A percentile compares a stretch with the other conserved stretches of the same genome.
These are phyloP conservation scores for Sporobolus alterniflorus DNA, from an alignment of 202 grass and related monocot genomes.

Conservation along the genomic window DNA sequence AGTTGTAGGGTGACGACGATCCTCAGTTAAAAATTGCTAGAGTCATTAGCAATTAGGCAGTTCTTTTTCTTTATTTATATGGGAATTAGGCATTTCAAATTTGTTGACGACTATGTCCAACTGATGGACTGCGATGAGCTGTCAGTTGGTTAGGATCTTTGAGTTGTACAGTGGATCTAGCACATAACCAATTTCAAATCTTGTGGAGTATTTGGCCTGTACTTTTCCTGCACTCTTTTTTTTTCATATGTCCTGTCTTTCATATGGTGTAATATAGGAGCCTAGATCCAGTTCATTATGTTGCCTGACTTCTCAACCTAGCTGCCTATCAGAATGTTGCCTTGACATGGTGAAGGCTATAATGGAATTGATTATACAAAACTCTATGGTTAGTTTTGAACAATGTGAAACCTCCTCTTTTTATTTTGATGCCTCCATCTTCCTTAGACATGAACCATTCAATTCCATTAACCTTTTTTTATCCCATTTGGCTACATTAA, in stretches of 20 bases:
- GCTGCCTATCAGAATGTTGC: not conserved
- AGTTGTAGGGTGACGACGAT: not conserved
- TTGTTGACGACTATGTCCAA: not conserved
- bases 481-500: constrained; percentile 19
- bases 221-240: not conserved
- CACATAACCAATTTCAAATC: not conserved
- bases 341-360: not conserved
- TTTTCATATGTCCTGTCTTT: not conserved
- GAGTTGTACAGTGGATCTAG: constrained; percentile 13
- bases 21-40: no score
- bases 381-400: constrained; percentile 23
- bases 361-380: not conserved
- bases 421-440: constrained; percentile 29
- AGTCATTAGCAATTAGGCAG: not conserved
- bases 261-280: no score
- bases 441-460: not conserved
- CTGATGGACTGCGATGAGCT: constrained; percentile 16
- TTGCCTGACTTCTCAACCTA: constrained; percentile 10
- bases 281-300: not conserved
- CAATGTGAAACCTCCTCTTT: constrained; percentile 33
- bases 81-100: constrained; percentile 8
- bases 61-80: not conserved
- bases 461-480: constrained; percentile 13
- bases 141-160: constrained; percentile 1
- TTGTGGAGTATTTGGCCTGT: constrained; percentile 4